These are phyloP conservation scores for Aurantiochytrium sp. DNA, from an alignment of 108 stramenopile genomes.

Conservation along the genomic window DNA sequence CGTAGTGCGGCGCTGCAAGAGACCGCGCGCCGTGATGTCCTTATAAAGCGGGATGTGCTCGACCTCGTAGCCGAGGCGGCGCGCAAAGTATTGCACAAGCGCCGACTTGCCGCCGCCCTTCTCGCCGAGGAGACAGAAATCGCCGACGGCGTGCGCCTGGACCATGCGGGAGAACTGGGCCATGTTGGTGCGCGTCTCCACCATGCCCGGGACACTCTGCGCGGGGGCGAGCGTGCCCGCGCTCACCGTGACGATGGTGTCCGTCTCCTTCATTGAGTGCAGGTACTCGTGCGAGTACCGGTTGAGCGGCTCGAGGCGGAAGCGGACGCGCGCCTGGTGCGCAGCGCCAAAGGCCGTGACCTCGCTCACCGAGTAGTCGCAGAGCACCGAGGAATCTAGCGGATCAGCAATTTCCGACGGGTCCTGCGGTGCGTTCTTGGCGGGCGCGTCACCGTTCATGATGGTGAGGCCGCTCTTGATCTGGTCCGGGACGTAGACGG, in stretches of 20 bases:
- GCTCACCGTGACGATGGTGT: background rate
- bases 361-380: background rate
- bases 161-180: slow-evolving; percentile 26
- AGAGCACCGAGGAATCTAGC: background rate
- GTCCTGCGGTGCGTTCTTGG: background rate
- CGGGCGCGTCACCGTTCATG: background rate
- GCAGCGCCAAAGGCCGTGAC: background rate
- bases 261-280: background rate
- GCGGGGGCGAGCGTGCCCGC: background rate
- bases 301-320: slow-evolving; percentile 20
- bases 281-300: background rate
- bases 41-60: slow-evolving; percentile 63
- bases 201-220: background rate
- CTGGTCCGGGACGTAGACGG: background rate
- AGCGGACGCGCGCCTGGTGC: background rate
- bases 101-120: slow-evolving; percentile 71
- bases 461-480: background rate
- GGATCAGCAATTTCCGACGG: background rate
- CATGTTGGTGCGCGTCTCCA: background rate
- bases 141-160: slow-evolving; percentile 44
- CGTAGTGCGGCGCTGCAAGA: slow-evolving; percentile 62
- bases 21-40: slow-evolving; percentile 73
- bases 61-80: slow-evolving; percentile 48
- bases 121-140: slow-evolving; percentile 62
- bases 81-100: slow-evolving; percentile 52